phyloP scores from a whole-genome alignment of 2,329 filamentous ascomycete genomes.

The Exophiala oligosperma region DNA sequence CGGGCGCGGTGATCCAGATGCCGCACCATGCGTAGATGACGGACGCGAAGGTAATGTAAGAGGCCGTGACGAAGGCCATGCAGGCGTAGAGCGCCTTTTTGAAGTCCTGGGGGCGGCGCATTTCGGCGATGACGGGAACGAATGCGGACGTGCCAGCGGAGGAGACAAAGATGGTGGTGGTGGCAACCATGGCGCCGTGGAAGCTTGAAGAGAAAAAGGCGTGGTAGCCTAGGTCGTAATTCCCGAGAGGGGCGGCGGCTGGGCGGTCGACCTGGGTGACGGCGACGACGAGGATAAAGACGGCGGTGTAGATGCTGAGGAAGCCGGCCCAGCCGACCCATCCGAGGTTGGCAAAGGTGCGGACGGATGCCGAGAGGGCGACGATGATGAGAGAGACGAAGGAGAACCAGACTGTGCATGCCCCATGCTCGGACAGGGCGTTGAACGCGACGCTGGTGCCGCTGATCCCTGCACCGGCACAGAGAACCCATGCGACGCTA shows the following conservation, averaged over 20 bases:
- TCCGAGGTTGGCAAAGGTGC: no score
- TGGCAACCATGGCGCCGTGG: constrained; percentile 32
- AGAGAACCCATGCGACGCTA: no score
- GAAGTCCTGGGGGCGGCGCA: constrained; percentile 77
- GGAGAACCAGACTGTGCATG: no score
- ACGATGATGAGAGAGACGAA: no score
- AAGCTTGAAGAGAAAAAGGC: constrained; percentile 30
- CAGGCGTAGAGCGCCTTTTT: constrained; percentile 79
- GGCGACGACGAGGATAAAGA: constrained; percentile 9
- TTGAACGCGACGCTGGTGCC: no score
- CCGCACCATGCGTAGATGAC: constrained; percentile 51
- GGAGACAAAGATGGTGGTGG: constrained; percentile 34
- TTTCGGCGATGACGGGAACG: constrained; percentile 92
- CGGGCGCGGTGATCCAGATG: constrained; percentile 47
- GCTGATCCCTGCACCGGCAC: no score
- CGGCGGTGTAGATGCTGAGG: no score
- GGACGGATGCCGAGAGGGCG: no score
- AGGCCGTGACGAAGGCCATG: constrained; percentile 57
- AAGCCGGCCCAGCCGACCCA: no score
- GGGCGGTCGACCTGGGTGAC: constrained; percentile 37
- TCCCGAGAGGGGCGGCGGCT: constrained; percentile 32
- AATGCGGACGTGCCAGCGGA: constrained; percentile 57
- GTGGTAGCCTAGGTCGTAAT: constrained; percentile 31
- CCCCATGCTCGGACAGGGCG: no score
- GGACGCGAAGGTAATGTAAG: constrained; percentile 38